A percentile compares a stretch with the other conserved stretches of the same genome.
These are phyloP conservation scores for Metschnikowia santaceciliae DNA, from an alignment of 805 yeast genomes.

Conservation along the genomic window DNA sequence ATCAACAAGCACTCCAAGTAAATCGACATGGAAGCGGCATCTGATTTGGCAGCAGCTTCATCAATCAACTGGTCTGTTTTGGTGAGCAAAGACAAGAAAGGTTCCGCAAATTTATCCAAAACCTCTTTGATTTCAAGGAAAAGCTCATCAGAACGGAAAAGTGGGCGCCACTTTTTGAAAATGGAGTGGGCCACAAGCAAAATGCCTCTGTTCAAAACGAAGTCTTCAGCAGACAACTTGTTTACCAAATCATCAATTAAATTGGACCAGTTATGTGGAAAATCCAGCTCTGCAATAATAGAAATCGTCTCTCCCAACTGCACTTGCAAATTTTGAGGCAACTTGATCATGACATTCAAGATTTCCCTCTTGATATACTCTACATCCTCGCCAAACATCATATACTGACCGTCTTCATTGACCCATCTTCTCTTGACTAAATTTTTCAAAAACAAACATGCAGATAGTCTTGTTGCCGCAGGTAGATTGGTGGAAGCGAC, in stretches of 20 bases:
- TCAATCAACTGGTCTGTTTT: constrained; percentile 65
- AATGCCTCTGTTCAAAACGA: constrained; percentile 77
- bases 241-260: constrained; percentile 70
- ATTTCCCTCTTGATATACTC: constrained; percentile 69
- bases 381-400: constrained; percentile 59
- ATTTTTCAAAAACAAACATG: constrained; percentile 86
- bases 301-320: constrained; percentile 95
- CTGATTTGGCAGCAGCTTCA: constrained; percentile 28
- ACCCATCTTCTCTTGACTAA: constrained; percentile 82
- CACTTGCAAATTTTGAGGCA: constrained; percentile 77
- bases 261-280: constrained; percentile 85
- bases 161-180: constrained; percentile 94
- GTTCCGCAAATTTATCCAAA: constrained; percentile 72
- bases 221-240: constrained; percentile 61
- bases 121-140: constrained; percentile 86
- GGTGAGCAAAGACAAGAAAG: constrained; percentile 68
- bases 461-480: constrained; percentile 70
- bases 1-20: constrained; percentile 69
- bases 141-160: constrained; percentile 85
- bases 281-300: constrained; percentile 91
- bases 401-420: constrained; percentile 80
- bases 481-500: constrained; percentile 60
- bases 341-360: constrained; percentile 76
- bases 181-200: constrained; percentile 91
- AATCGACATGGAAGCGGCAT: constrained; percentile 50